Conservation (phyloP, 345 rosid genomes). For the Leavenworthia alabamica region DNA sequence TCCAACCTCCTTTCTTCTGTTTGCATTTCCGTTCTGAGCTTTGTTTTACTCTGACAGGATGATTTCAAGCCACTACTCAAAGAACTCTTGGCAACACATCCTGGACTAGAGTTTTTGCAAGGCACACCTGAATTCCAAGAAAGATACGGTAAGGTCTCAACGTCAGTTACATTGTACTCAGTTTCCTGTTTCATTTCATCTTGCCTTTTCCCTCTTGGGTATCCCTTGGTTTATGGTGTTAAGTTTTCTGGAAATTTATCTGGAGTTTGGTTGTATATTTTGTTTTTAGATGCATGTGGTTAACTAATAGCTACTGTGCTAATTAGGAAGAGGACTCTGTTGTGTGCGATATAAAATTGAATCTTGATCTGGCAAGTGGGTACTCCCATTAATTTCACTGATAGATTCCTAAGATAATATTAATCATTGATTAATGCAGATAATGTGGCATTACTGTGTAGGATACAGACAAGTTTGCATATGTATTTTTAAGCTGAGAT, state of each 20-base stretch:
- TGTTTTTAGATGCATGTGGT: background rate
- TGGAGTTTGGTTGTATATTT: background rate
- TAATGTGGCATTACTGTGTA: background rate
- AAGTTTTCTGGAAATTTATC: background rate
- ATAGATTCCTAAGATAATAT: background rate
- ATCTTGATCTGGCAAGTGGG: background rate
- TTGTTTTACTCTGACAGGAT: conserved; percentile 45
- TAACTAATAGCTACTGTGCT: background rate
- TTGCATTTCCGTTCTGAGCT: conserved; percentile 1
- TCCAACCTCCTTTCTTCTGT: background rate
- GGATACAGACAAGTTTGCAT: background rate
- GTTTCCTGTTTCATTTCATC: background rate
- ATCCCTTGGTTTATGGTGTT: background rate
- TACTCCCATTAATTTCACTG: background rate
- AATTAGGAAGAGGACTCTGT: background rate
- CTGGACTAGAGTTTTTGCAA: conserved; percentile 91
- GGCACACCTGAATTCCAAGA: conserved; percentile 99
- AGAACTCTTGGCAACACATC: conserved; percentile 91
- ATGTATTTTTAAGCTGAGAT: background rate
- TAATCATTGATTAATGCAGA: background rate
- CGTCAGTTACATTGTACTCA: background rate
- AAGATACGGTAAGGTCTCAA: conserved; percentile 74
- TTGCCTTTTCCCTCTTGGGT: background rate
- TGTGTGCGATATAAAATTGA: background rate
- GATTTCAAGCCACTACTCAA: conserved; percentile 85